A percentile compares a stretch with the other conserved stretches of the same genome.
phyloP scores from a whole-genome alignment of 2,329 filamentous ascomycete genomes.

The Boeremia exigua region DNA sequence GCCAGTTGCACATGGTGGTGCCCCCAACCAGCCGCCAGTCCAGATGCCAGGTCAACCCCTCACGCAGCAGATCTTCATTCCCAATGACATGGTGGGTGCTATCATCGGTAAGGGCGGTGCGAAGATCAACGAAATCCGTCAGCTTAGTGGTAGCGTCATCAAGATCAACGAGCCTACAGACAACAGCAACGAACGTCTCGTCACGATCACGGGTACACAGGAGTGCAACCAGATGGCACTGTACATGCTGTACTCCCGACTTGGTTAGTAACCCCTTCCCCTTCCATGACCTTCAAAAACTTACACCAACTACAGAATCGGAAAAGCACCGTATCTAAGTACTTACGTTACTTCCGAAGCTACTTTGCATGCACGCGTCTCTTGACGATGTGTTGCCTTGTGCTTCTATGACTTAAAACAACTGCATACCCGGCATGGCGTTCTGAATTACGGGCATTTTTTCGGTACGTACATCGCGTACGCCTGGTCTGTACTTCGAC shows the following conservation, averaged over 20 bases:
- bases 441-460: slow-evolving; percentile 9
- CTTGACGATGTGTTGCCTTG: slow-evolving; percentile 2
- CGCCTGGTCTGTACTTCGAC: not conserved
- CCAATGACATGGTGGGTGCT: slow-evolving; percentile 98
- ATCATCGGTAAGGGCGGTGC: slow-evolving; percentile 98
- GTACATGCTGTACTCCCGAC: slow-evolving; percentile 97
- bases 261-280: slow-evolving; percentile 67
- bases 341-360: slow-evolving; percentile 5
- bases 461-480: slow-evolving; percentile 17
- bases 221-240: slow-evolving; percentile 99
- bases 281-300: not conserved
- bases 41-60: slow-evolving; percentile 76
- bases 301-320: slow-evolving; percentile 62
- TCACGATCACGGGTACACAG: slow-evolving; percentile 96
- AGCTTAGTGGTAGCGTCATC: slow-evolving; percentile 96
- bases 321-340: slow-evolving; percentile 74
- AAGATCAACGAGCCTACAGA: slow-evolving; percentile 99
- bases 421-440: slow-evolving; percentile 30
- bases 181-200: slow-evolving; percentile 96
- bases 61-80: slow-evolving; percentile 98
- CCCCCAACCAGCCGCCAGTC: slow-evolving; percentile 70
- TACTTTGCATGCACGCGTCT: not conserved
- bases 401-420: slow-evolving; percentile 9
- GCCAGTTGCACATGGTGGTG: slow-evolving; percentile 67
- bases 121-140: slow-evolving; percentile 99